Base-by-base conservation (phyloP, 1,139 yeast genomes). In the Arxiozyma bovina region DNA sequence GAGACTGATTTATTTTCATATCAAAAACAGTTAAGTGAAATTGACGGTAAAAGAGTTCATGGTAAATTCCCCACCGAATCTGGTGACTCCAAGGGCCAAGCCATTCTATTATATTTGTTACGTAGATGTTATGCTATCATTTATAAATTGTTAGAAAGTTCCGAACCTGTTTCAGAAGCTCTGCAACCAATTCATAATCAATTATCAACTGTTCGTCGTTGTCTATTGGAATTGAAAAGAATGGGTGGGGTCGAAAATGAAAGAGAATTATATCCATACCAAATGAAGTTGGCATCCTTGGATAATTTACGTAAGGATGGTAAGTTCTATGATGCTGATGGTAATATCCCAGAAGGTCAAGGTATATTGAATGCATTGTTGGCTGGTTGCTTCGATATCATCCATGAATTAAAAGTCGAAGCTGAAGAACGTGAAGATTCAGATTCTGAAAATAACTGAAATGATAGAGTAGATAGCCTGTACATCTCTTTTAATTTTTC, bases 111-210 rank as follows among this genome's bases (percentile, higher is more conserved):
- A 55, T 93, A 90, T 69, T 73, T 93, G 58, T 76, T 91, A 63
- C 80, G 99, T 70, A 79, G 97, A 65, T 88, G 96, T 71, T 90
- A 89, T 71, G 90, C 96, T 2, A 79, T 87, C 56, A 83, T 93
- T 55, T 93, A 90, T 73, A 87, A 89, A 71, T 77, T 93, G 48
- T 75, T 93, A 63, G 97, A 90, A 71, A 83, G 94, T 54, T 84
- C 94, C 53, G 98, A 93, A 74, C 97, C 98, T 1, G 96, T 93
- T 20, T 82, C 91, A 59, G 99, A 91, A 70, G 87, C 96, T 1
- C 76, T 93, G 58, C 94, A 88, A 62, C 96, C 96, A 8, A 77
- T 93, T 51, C 97, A 90, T 71, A 93, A 93, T 72, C 98, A 93
- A 73, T 74, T 93, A 57, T 80, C 88, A 18, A 93, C 99, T 0